Base-by-base conservation (phyloP, 2,329 filamentous ascomycete species). In the Emmonsia crescens region DNA sequence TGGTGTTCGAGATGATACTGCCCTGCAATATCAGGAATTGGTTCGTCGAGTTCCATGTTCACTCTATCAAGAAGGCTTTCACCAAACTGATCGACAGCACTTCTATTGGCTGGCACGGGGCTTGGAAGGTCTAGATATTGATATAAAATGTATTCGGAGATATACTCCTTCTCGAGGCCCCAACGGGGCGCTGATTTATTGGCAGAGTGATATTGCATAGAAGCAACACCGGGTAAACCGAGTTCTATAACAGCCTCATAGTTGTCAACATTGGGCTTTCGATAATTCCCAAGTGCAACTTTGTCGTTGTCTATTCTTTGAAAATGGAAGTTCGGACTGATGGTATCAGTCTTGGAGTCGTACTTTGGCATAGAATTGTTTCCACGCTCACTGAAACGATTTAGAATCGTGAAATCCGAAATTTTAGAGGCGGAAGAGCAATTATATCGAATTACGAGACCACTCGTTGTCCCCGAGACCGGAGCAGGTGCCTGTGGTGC, bases 371-470 rank as follows among this genome's bases (percentile, higher is more conserved):
- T 21, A 21, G 42, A 29, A 38, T 49, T 8, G 31, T 49, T 49
- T n/a, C 42, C 42, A 40, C 21, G 31, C 29, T 59, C 24, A 24
- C 33, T 24, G 27, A 59, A 59, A 29, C 40, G 56, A 29, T 59
- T 59, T 19, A 49, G 29, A 29, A 59, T 49, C 31, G 57, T 49
- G 31, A 59, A 33, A 16, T 59, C 57, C 1, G 57, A 48, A 19
- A 59, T 24, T 44, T 33, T 49, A 49, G 19, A 16, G 8, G 31
- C 57, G 16, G 57, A 46, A n/a, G 14, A 10, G 42, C 42, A 38
- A 48, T 59, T 59, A 27, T 59, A 59, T 49, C 40, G 57, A 49
- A 59, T 49, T 16, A 59, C 16, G 3, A 59, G 27, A 19, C 42
- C 42, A 12, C 42, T 21, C 2, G 29, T 59, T 21, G 57, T 48